Evolutionary conservation across 495 filamentous ascomycete genomes (phyloP).

Genomic region (Penicillium atrosanguineum): DNA sequence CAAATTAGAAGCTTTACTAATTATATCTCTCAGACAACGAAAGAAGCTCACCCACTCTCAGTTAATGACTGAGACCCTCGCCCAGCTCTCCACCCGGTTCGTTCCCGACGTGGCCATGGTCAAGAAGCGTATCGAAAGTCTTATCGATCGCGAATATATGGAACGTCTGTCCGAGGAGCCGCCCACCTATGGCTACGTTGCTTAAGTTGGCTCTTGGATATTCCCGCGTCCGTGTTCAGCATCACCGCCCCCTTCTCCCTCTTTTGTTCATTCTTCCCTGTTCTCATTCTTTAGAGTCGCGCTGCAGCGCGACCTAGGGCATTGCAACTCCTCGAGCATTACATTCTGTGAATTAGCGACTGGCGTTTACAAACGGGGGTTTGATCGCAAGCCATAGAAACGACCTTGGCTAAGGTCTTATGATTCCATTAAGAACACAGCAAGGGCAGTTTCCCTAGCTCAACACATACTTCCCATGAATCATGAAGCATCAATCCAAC

Average conservation of each 20-base stretch:
- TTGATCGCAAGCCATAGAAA: conserved; percentile 9
- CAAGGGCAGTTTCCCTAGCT: not conserved
- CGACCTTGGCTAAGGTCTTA: not conserved
- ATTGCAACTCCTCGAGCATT: conserved; percentile 1
- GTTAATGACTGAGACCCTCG: conserved; percentile 80
- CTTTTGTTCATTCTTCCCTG: conserved; percentile 2
- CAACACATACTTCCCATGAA: not conserved
- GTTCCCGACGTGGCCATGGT: conserved; percentile 86
- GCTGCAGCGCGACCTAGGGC: not conserved
- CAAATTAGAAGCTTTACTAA: conserved; percentile 6
- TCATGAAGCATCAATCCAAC: not conserved
- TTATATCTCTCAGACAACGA: conserved; percentile 65
- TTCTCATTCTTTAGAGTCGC: not conserved
- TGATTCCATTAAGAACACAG: not conserved
- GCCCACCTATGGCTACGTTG: conserved; percentile 77
- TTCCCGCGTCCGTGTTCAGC: not conserved
- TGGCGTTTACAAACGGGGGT: conserved; percentile 16
- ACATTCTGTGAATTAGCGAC: conserved; percentile 28
- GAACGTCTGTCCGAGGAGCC: conserved; percentile 74
- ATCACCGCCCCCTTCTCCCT: not conserved
- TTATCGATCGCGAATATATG: conserved; percentile 93
- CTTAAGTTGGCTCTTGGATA: conserved; percentile 28
- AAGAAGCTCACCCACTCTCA: conserved; percentile 78
- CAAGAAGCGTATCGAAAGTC: conserved; percentile 88
- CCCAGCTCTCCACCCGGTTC: conserved; percentile 75